Evolutionary conservation across 805 yeast genomes (phyloP).

Genomic region (Saccharomycopsis fodiens): DNA sequence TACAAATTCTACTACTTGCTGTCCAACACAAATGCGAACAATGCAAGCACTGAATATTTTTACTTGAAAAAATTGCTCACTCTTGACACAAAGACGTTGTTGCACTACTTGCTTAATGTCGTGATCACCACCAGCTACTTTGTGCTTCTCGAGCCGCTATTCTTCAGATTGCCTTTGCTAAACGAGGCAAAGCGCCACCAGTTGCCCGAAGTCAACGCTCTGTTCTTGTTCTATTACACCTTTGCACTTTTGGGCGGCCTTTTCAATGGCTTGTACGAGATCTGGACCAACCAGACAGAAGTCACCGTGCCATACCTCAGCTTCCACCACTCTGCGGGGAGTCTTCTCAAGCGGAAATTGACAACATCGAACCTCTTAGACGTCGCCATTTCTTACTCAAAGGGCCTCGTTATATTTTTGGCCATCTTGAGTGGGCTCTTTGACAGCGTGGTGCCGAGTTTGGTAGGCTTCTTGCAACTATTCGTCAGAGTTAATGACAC

Average conservation of each 20-base stretch:
- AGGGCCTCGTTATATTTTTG: neutral
- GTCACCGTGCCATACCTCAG: conserved; percentile 6
- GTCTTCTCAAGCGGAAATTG: conserved; percentile 1
- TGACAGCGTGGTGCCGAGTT: conserved; percentile 1
- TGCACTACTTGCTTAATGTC: neutral
- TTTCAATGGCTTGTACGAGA: conserved; percentile 2
- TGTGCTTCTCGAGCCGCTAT: conserved; percentile 3
- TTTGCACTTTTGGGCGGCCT: conserved; percentile 8
- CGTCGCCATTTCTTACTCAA: neutral
- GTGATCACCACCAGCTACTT: conserved; percentile 2
- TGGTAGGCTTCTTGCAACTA: conserved; percentile 1
- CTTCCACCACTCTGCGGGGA: conserved; percentile 3
- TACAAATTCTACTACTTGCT: conserved; percentile 7
- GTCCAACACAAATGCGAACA: conserved; percentile 8
- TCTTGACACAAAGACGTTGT: neutral
- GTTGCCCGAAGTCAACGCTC: conserved; percentile 10
- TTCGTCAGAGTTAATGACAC: neutral
- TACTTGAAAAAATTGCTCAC: neutral
- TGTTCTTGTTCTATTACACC: conserved; percentile 11
- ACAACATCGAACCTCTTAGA: neutral
- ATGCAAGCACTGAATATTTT: conserved; percentile 1
- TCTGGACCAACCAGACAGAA: conserved; percentile 10
- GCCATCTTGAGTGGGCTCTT: neutral
- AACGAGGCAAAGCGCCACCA: conserved; percentile 15
- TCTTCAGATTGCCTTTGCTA: conserved; percentile 2